These are phyloP conservation scores for Rhodotorula sp. DNA, from an alignment of 1,284 basidiomycete species.

Conservation along the genomic window DNA sequence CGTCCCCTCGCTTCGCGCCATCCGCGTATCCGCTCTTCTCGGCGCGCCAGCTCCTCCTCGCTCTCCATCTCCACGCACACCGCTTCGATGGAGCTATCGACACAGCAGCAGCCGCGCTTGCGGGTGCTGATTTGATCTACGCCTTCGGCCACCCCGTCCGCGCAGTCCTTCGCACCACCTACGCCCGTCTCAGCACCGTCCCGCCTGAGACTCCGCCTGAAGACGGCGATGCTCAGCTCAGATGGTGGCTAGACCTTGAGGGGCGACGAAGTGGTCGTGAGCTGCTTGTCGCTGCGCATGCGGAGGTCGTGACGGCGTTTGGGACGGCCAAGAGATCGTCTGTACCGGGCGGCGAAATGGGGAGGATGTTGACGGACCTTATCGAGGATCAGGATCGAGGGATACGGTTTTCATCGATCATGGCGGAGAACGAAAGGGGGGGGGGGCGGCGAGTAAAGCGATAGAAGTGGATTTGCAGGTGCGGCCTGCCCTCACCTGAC, in stretches of 20 bases:
- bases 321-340: conserved; percentile 2
- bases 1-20: background rate
- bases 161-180: conserved; percentile 7
- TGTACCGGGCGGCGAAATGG: conserved; percentile 15
- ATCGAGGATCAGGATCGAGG: conserved; percentile 29
- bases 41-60: conserved; percentile 9
- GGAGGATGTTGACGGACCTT: conserved; percentile 7
- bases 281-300: conserved; percentile 8
- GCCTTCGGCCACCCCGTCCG: conserved; percentile 18
- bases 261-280: background rate
- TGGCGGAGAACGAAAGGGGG: background rate
- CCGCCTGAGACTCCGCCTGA: conserved; percentile 4
- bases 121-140: background rate
- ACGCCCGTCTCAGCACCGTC: conserved; percentile 17
- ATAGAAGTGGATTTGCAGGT: too few relatives aligned
- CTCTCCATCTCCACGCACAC: conserved; percentile 13
- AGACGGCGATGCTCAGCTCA: background rate
- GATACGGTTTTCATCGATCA: conserved; percentile 13
- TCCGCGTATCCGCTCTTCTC: conserved; percentile 10
- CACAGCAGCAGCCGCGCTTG: background rate
- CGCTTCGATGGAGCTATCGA: background rate
- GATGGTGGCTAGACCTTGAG: conserved; percentile 8
- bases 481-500: background rate
- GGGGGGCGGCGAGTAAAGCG: too few relatives aligned
- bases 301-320: conserved; percentile 17